A percentile compares a stretch with the other conserved stretches of the same genome.
These are phyloP conservation scores for Rubus parviflorus DNA, from an alignment of 306 rosid genomes.

Conservation along the genomic window DNA sequence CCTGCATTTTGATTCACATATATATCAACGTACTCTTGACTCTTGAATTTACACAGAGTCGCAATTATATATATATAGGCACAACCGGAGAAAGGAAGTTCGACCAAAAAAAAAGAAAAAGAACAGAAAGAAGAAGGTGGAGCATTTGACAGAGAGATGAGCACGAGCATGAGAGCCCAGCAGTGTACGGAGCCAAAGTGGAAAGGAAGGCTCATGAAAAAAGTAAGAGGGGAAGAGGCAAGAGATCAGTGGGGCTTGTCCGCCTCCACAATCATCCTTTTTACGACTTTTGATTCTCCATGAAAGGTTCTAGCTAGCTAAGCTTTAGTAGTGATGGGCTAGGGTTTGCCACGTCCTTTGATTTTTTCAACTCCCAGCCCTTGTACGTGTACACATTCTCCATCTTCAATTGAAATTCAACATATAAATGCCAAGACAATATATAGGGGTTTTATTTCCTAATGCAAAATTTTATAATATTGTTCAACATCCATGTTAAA, in stretches of 20 bases:
- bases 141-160: constrained; percentile 8
- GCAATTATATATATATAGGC: background rate
- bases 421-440: too few relatives aligned
- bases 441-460: too few relatives aligned
- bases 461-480: background rate
- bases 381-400: background rate
- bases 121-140: constrained; percentile 1
- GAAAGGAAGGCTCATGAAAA: constrained; percentile 9
- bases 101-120: background rate
- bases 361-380: background rate
- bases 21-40: too few relatives aligned
- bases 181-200: constrained; percentile 22
- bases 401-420: background rate
- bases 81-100: background rate
- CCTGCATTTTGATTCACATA: too few relatives aligned
- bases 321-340: constrained; percentile 22
- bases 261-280: constrained; percentile 46
- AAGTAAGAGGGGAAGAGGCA: background rate
- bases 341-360: constrained; percentile 44
- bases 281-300: constrained; percentile 33
- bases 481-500: background rate
- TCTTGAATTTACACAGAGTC: too few relatives aligned
- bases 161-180: background rate
- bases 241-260: constrained; percentile 29
- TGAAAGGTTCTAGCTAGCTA: constrained; percentile 3